phyloP scores from a whole-genome alignment of 805 yeast species.

The Myxozyma melibiosi region DNA sequence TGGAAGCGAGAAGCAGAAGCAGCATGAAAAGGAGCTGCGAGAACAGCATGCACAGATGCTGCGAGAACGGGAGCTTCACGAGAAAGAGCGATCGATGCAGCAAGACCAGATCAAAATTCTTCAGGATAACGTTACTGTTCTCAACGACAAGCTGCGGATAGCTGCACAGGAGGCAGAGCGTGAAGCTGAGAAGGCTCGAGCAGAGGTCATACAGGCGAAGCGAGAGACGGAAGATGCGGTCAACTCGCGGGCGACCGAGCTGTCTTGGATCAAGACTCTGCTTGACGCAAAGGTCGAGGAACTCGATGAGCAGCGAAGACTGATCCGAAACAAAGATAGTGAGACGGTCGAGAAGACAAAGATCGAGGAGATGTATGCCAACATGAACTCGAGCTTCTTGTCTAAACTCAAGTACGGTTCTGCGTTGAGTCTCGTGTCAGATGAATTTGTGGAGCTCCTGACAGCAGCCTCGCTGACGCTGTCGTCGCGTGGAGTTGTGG shows the following conservation, averaged over 20 bases:
- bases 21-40: constrained; percentile 15
- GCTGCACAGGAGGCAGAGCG: constrained; percentile 9
- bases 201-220: neutral
- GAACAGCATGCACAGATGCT: constrained; percentile 4
- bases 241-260: constrained; percentile 23
- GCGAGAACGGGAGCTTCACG: constrained; percentile 15
- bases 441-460: constrained; percentile 21
- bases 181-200: neutral
- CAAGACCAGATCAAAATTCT: constrained; percentile 17
- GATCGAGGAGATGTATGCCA: constrained; percentile 13
- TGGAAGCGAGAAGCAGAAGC: neutral
- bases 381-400: constrained; percentile 16
- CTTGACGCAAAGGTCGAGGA: constrained; percentile 22
- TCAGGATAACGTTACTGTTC: constrained; percentile 17
- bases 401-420: constrained; percentile 25
- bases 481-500: constrained; percentile 14
- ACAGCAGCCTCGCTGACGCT: constrained; percentile 3
- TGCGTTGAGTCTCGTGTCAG: constrained; percentile 26
- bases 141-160: constrained; percentile 20
- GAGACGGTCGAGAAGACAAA: no score
- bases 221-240: constrained; percentile 22
- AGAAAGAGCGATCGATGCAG: constrained; percentile 18
- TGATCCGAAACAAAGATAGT: neutral
- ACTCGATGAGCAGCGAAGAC: constrained; percentile 23
- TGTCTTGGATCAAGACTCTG: constrained; percentile 26